Percentiles rank a stretch among this genome's conserved stretches.
These are phyloP conservation scores for Fusarium falciforme DNA, from an alignment of 2,329 filamentous ascomycete genomes.

Conservation along the genomic window DNA sequence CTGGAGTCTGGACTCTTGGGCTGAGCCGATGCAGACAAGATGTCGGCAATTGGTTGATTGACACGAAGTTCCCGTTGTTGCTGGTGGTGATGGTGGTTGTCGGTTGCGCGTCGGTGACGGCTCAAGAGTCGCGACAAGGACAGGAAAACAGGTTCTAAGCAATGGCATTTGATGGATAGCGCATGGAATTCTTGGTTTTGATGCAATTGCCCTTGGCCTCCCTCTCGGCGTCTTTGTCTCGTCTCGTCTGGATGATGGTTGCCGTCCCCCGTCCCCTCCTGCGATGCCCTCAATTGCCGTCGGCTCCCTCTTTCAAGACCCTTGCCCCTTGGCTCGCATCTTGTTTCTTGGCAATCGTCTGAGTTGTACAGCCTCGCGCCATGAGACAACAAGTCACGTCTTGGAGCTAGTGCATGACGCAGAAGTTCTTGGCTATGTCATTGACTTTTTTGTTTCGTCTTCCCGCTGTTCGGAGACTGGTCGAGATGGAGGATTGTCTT, in stretches of 20 bases:
- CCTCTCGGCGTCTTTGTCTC: background rate
- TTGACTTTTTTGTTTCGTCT: constrained; percentile 31
- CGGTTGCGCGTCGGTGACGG: constrained; percentile 24
- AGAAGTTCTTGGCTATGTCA: constrained; percentile 37
- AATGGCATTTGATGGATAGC: constrained; percentile 19
- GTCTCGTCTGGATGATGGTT: background rate
- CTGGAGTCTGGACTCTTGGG: background rate
- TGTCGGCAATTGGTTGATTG: constrained; percentile 7
- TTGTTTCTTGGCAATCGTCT: constrained; percentile 24
- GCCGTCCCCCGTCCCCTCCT: constrained; percentile 6
- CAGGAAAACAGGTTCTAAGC: constrained; percentile 18
- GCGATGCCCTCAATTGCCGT: constrained; percentile 10
- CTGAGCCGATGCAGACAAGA: constrained; percentile 3
- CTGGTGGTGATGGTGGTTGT: constrained; percentile 28
- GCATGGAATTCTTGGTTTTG: constrained; percentile 14
- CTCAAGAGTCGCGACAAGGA: background rate
- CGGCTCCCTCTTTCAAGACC: background rate
- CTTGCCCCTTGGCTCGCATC: constrained; percentile 5
- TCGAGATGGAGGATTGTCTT: constrained; percentile 12
- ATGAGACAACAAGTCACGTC: background rate
- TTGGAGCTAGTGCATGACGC: constrained; percentile 31
- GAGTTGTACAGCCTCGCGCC: constrained; percentile 10
- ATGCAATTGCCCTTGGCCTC: background rate
- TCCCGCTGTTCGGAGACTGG: constrained; percentile 17
- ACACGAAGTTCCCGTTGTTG: constrained; percentile 7